Base-by-base conservation (phyloP, 176 grass and related monocot genomes). In the Phoenix dactylifera region DNA sequence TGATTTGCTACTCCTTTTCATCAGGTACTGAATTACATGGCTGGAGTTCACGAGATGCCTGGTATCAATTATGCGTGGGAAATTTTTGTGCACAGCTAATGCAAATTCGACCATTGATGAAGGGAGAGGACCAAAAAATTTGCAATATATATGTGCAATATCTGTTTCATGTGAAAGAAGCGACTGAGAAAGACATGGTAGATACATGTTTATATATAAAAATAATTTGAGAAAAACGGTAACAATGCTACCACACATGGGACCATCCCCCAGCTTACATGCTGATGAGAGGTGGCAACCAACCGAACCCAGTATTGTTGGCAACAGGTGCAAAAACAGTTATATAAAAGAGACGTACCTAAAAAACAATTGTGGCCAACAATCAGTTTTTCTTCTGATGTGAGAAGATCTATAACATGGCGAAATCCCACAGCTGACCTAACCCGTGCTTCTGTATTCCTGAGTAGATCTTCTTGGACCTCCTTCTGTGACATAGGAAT, bases 321-420 rank as follows among this genome's bases (percentile, higher is more conserved):
- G 35, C 35, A 44, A 44, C 35, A 44, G 35, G 9, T 12, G 35
- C 35, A 44, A 44, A 44, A 12, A 44, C 35, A 52, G 20, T 5
- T 39, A 3, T 67, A 67, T 17, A 52, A 57, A 44, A 80, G 6
- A 64, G 49, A 54, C 10, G 51, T 82, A 96, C 91, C 91, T 78
- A 97, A 54, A 64, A 97, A 79, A 74, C 87, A 97, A 72, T 89
- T 91, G 58, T 97, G 92, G 24, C 92, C 92, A 71, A 97, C 81
- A 74, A 91, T 85, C 60, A 97, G 68, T 65, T 88, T 97, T 56
- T 57, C 79, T 68, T 85, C 83, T 29, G 84, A 91, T 70, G 81
- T 77, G 79, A 97, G 84, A 79, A 97, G 87, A 80, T 91, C 87
- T 51, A 97, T 90, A 49, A 97, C 84, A 76, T 91, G 87, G 4